A percentile compares a stretch with the other conserved stretches of the same genome.
These are phyloP conservation scores for Avena insularis DNA, from an alignment of 176 grass and related monocot genomes.

Conservation along the genomic window DNA sequence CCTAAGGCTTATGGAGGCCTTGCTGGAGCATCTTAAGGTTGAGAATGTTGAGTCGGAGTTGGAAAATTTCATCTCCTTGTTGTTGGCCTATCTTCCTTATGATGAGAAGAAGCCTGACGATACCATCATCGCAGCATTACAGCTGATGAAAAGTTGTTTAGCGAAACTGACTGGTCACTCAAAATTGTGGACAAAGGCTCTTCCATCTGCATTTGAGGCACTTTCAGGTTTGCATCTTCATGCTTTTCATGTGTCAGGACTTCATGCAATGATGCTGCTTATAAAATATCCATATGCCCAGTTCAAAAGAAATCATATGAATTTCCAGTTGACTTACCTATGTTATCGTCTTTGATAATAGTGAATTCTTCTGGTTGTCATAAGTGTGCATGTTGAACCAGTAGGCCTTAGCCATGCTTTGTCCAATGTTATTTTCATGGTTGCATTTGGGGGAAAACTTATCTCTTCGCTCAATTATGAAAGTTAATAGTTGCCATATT, in stretches of 20 bases:
- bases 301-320: not conserved
- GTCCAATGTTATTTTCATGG: slow-evolving; percentile 15
- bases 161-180: slow-evolving; percentile 54
- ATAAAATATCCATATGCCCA: slow-evolving; percentile 3
- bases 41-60: slow-evolving; percentile 61
- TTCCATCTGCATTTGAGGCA: slow-evolving; percentile 75
- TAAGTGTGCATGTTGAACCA: not conserved
- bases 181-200: slow-evolving; percentile 57
- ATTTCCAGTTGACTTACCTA: not conserved
- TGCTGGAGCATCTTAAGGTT: slow-evolving; percentile 64
- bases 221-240: slow-evolving; percentile 66
- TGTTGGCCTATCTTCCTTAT: slow-evolving; percentile 67
- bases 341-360: not conserved
- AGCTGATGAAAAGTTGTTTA: slow-evolving; percentile 69
- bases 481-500: not conserved
- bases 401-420: not conserved
- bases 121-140: slow-evolving; percentile 62
- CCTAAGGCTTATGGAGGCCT: slow-evolving; percentile 61
- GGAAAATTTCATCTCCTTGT: slow-evolving; percentile 57
- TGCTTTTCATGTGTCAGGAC: not conserved
- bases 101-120: slow-evolving; percentile 75
- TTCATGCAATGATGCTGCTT: not conserved
- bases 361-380: slow-evolving; percentile 11
- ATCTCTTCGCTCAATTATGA: not conserved
- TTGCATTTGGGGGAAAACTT: not conserved